Evolutionary conservation across 768 basidiomycete species (phyloP).

Genomic region (Trametes gibbosa): DNA sequence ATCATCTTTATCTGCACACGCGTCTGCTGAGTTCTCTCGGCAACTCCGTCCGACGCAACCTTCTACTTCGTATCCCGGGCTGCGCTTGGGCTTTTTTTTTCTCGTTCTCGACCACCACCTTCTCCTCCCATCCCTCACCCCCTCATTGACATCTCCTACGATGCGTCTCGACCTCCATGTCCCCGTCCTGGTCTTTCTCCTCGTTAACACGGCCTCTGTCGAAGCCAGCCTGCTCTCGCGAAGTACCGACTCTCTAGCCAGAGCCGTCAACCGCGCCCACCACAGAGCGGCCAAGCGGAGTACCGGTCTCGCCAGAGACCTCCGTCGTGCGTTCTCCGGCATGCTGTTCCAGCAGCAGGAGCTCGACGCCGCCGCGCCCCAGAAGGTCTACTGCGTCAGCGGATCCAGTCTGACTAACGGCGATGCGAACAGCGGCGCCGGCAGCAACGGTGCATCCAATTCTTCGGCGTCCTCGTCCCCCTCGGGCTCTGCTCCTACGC

Average conservation of each 20-base stretch:
- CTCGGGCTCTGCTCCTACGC: background rate
- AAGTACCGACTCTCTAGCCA: conserved; percentile 37
- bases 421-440: background rate
- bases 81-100: conserved; percentile 9
- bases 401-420: conserved; percentile 11
- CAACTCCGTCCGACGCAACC: conserved; percentile 9
- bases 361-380: conserved; percentile 8
- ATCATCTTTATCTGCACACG: background rate
- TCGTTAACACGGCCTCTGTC: conserved; percentile 30
- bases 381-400: conserved; percentile 36
- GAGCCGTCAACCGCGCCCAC: conserved; percentile 50
- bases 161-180: conserved; percentile 22
- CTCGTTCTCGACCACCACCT: conserved; percentile 6
- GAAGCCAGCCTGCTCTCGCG: conserved; percentile 24
- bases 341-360: conserved; percentile 37
- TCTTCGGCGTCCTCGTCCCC: conserved; percentile 1
- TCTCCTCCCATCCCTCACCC: background rate
- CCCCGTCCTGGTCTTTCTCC: conserved; percentile 31
- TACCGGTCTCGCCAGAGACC: conserved; percentile 61
- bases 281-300: conserved; percentile 58
- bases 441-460: conserved; percentile 7
- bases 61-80: conserved; percentile 11
- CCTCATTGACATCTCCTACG: background rate
- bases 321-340: conserved; percentile 61
- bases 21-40: background rate